These are phyloP conservation scores for Cutaneotrichosporon sp. DNA, from an alignment of 1,284 basidiomycete species.

Conservation along the genomic window DNA sequence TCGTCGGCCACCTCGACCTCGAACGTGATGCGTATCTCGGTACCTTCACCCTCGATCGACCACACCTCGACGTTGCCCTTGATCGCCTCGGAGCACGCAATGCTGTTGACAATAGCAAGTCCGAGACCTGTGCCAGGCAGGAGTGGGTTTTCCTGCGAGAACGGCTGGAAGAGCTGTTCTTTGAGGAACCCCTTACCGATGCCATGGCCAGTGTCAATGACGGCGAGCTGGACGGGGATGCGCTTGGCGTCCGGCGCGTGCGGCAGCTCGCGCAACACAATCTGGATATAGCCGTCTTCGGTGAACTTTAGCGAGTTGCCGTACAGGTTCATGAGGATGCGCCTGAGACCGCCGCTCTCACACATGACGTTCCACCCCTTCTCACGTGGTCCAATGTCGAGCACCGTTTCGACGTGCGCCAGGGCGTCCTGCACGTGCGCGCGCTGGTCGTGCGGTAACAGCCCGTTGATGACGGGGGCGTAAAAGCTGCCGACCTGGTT, in stretches of 20 bases:
- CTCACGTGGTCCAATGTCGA: constrained; percentile 59
- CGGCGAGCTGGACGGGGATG: constrained; percentile 75
- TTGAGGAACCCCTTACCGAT: constrained; percentile 83
- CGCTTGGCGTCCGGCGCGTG: constrained; percentile 54
- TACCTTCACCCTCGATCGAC: constrained; percentile 74
- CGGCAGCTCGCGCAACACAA: constrained; percentile 71
- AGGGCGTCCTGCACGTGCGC: constrained; percentile 21
- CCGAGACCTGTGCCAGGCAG: constrained; percentile 92
- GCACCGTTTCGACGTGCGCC: constrained; percentile 63
- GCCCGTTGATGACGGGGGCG: constrained; percentile 55
- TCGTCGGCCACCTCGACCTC: constrained; percentile 57
- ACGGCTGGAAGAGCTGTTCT: constrained; percentile 95
- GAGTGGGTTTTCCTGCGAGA: constrained; percentile 65
- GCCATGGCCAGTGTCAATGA: constrained; percentile 88
- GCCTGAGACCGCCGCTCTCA: constrained; percentile 85
- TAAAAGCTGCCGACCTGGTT: constrained; percentile 87
- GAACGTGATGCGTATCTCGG: constrained; percentile 85
- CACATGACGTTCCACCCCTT: constrained; percentile 84
- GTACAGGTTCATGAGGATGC: constrained; percentile 91
- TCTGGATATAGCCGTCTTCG: constrained; percentile 81
- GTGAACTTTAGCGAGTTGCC: constrained; percentile 94
- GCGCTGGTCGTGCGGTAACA: constrained; percentile 53
- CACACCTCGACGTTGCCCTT: constrained; percentile 63
- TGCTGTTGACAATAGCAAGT: constrained; percentile 90
- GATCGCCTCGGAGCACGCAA: constrained; percentile 73